Base-by-base conservation (phyloP, 2,329 filamentous ascomycete species). In the Exophiala bonariae region DNA sequence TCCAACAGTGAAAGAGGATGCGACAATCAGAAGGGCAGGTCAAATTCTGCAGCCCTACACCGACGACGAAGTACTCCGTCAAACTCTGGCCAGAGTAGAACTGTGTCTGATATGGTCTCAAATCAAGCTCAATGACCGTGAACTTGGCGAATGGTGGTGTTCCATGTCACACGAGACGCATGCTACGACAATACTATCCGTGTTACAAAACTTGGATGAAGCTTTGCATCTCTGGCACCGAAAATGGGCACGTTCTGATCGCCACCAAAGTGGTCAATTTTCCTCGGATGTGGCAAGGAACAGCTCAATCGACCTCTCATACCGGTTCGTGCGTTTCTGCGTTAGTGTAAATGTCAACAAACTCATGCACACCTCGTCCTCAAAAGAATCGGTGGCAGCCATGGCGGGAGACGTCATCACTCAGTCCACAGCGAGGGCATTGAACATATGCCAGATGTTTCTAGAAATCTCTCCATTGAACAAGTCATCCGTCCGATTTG, bases 311-410 rank as follows among this genome's bases (percentile, higher is more conserved):
- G 34, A 45, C 16, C 32, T 45, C 20, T 31, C 37, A 11, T 35
- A 45, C 26, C 36, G 35, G 22, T 45, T 45, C 34, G 22, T 34
- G 6, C 34, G 43, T 2, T 39, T 45, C 23, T 45, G 33, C 26
- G 20, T 40, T 18, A 45, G 43, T 18, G 34, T 28, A 7, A 26
- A 45, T 35, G 43, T 36, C 23, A 45, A n/a, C 43, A 45, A 39
- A 18, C 43, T 45, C 11, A 32, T 31, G 16, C 43, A 45, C 34
- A 32, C 35, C 3, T 45, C 23, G 30, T 16, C 43, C 16, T 30
- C 35, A 28, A 36, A 22, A 10, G 26, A 38, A 22, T 28, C 26
- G 10, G 20, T 32, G 7, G 34, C 43, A 8, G 23, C 39, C 18
- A n/a, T 30, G 16, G 36, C 16, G n/a, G 23, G 31, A n/a, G 32